phyloP scores from a whole-genome alignment of 768 basidiomycete species.

The Lentinus tigrinus region DNA sequence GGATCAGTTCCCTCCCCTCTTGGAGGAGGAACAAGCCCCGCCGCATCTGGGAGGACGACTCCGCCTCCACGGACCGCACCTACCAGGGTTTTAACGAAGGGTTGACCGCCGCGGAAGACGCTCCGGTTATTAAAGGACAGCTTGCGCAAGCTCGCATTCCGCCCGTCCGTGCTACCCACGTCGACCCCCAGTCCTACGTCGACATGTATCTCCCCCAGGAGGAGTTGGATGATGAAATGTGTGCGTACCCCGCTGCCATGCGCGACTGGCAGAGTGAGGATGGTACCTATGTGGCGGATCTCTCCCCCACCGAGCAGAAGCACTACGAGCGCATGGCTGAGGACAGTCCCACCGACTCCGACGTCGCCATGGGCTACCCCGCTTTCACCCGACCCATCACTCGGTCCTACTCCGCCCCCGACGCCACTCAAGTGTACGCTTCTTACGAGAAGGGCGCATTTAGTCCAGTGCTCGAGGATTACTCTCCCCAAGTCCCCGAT shows the following conservation, averaged over 20 bases:
- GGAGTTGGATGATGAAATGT: constrained; percentile 47
- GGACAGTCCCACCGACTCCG: not conserved
- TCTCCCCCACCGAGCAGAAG: constrained; percentile 25
- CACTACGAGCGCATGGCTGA: constrained; percentile 8
- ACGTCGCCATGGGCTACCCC: constrained; percentile 25
- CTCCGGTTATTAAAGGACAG: constrained; percentile 80
- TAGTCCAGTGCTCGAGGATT: constrained; percentile 64
- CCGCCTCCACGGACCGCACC: constrained; percentile 25
- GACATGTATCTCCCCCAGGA: constrained; percentile 26
- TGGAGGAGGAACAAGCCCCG: constrained; percentile 71
- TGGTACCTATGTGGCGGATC: constrained; percentile 37
- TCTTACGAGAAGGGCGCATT: constrained; percentile 44
- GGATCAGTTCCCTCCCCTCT: constrained; percentile 68
- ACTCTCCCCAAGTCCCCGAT: constrained; percentile 53
- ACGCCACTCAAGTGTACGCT: not conserved
- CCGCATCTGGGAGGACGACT: constrained; percentile 63
- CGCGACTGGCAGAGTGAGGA: constrained; percentile 34
- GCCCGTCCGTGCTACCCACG: constrained; percentile 45
- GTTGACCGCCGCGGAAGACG: constrained; percentile 78
- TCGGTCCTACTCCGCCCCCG: constrained; percentile 5
- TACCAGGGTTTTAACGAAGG: constrained; percentile 66
- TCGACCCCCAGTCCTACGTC: not conserved
- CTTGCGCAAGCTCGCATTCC: constrained; percentile 84
- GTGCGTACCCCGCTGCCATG: constrained; percentile 34
- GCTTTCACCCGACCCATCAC: not conserved